phyloP scores from a whole-genome alignment of 306 rosid genomes.

The Biancaea sappan region DNA sequence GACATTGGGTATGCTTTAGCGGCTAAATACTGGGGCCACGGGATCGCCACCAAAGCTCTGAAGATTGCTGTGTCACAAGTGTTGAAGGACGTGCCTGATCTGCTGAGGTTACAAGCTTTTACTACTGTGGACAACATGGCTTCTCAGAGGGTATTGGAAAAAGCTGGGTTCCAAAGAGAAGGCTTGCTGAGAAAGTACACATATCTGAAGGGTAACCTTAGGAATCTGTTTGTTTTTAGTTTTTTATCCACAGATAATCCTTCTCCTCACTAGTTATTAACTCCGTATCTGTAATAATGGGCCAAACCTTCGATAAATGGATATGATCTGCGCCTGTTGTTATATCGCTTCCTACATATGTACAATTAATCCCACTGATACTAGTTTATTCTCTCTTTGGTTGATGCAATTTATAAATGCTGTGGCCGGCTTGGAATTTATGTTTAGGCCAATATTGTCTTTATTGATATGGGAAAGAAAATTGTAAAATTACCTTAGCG shows the following conservation, averaged over 20 bases:
- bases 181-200: slow-evolving; percentile 49
- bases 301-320: too few species aligned
- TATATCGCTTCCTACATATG: too few species aligned
- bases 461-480: too few species aligned
- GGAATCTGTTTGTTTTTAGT: slow-evolving; percentile 41
- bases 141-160: slow-evolving; percentile 61
- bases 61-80: slow-evolving; percentile 45
- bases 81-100: slow-evolving; percentile 46
- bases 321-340: too few species aligned
- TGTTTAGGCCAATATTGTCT: too few species aligned
- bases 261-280: too few species aligned
- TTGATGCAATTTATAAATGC: too few species aligned
- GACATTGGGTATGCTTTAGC: slow-evolving; percentile 56
- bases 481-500: too few species aligned
- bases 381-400: too few species aligned
- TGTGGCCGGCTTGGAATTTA: too few species aligned
- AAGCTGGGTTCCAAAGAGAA: slow-evolving; percentile 53
- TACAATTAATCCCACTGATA: too few species aligned
- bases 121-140: slow-evolving; percentile 41
- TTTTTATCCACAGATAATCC: slow-evolving; percentile 39
- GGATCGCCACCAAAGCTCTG: slow-evolving; percentile 52
- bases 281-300: too few species aligned
- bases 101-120: slow-evolving; percentile 58
- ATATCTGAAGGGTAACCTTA: slow-evolving; percentile 32
- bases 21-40: slow-evolving; percentile 55